Conservation (phyloP, 2,329 filamentous ascomycete species). For the Calonectria honghensis region DNA sequence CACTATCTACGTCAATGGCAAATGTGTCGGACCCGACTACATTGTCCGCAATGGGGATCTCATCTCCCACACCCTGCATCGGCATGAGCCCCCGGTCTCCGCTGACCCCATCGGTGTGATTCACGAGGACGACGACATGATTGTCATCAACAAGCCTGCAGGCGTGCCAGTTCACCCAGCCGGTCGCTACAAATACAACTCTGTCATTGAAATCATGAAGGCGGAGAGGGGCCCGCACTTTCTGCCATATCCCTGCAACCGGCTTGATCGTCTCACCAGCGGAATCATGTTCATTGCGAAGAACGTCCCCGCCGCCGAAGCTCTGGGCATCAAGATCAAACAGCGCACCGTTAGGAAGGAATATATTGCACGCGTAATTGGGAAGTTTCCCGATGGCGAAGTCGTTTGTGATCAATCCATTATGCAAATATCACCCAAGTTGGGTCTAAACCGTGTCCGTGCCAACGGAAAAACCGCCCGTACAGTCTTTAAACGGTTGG, state of each 20-base stretch:
- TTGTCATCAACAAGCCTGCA: conserved; percentile 97
- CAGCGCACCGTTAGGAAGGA: conserved; percentile 92
- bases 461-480: conserved; percentile 92
- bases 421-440: conserved; percentile 93
- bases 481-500: conserved; percentile 92
- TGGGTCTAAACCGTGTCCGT: conserved; percentile 94
- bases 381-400: conserved; percentile 93
- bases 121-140: conserved; percentile 93
- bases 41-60: conserved; percentile 91
- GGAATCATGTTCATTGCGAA: conserved; percentile 99
- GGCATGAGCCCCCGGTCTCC: conserved; percentile 95
- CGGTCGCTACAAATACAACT: conserved; percentile 96
- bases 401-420: conserved; percentile 96
- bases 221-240: conserved; percentile 78
- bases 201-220: conserved; percentile 93
- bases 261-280: conserved; percentile 94
- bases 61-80: conserved; percentile 93
- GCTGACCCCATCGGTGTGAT: conserved; percentile 86
- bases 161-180: conserved; percentile 97
- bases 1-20: conserved; percentile 86
- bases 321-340: conserved; percentile 84
- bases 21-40: conserved; percentile 79
- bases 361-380: conserved; percentile 93
- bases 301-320: conserved; percentile 85
- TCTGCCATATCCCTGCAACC: conserved; percentile 84